phyloP scores from a whole-genome alignment of 2,329 filamentous ascomycete genomes.

The Aspergillus phoenicis region DNA sequence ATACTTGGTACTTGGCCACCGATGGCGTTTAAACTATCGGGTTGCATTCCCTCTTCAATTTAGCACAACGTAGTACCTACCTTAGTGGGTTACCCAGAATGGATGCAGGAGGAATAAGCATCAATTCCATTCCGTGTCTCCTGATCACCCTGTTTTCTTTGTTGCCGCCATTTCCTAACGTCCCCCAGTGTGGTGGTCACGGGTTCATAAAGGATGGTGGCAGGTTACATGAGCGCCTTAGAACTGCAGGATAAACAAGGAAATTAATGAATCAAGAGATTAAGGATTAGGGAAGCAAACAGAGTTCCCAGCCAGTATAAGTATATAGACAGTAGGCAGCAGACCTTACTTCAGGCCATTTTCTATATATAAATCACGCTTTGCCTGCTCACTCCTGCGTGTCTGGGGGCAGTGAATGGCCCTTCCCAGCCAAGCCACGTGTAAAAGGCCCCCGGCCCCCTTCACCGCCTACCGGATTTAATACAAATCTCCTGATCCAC shows the following conservation, averaged over 20 bases:
- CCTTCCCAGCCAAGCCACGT: constrained; percentile 4
- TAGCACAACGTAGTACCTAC: constrained; percentile 1
- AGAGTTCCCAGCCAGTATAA: no score
- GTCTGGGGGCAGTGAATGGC: constrained; percentile 39
- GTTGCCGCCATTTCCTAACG: not conserved
- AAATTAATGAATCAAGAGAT: no score
- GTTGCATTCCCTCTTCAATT: constrained; percentile 5
- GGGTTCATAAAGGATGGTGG: not conserved
- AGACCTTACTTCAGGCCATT: not conserved
- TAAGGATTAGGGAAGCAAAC: not conserved
- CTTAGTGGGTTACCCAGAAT: not conserved
- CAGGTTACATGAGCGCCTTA: not conserved
- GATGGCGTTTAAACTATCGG: constrained; percentile 1
- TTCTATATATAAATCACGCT: not conserved
- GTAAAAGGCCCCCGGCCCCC: not conserved
- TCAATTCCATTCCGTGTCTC: not conserved
- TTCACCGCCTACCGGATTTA: constrained; percentile 35
- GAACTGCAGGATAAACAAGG: not conserved
- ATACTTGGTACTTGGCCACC: not conserved
- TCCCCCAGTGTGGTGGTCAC: not conserved
- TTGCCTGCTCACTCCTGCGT: constrained; percentile 25
- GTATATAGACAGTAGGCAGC: not conserved
- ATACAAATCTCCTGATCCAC: constrained; percentile 75
- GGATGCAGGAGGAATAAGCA: constrained; percentile 8
- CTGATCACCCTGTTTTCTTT: not conserved